These are phyloP conservation scores for Pythium folliculosum DNA, from an alignment of 352 stramenopile genomes.

Conservation along the genomic window DNA sequence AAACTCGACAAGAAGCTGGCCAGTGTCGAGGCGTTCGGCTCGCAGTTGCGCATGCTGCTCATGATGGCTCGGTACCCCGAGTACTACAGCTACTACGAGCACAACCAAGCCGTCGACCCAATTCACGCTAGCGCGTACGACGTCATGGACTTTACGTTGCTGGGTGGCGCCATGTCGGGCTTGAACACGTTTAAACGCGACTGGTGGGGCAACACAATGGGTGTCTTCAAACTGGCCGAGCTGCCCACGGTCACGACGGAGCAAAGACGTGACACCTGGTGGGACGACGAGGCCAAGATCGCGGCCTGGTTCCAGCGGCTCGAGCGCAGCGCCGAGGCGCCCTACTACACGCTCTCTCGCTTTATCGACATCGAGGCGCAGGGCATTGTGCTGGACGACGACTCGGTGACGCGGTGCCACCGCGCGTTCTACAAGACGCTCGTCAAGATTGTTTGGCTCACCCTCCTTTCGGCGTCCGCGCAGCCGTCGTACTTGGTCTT, in stretches of 20 bases:
- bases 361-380: slow-evolving; percentile 33
- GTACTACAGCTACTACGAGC: slow-evolving; percentile 35
- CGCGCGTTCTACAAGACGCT: slow-evolving; percentile 44
- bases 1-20: slow-evolving; percentile 37
- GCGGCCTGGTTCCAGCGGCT: slow-evolving; percentile 34
- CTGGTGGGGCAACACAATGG: slow-evolving; percentile 42
- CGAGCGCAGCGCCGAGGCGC: slow-evolving; percentile 28
- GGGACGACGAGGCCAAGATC: slow-evolving; percentile 35
- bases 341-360: slow-evolving; percentile 28
- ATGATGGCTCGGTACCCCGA: slow-evolving; percentile 36
- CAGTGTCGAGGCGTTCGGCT: slow-evolving; percentile 21
- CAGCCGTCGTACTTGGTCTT: slow-evolving; percentile 34
- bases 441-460: slow-evolving; percentile 37
- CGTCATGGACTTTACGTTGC: slow-evolving; percentile 23
- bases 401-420: slow-evolving; percentile 34
- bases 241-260: neutral
- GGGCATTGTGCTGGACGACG: slow-evolving; percentile 31
- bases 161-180: slow-evolving; percentile 34
- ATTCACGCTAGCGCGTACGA: slow-evolving; percentile 11
- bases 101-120: neutral
- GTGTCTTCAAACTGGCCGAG: slow-evolving; percentile 35
- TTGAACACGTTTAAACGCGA: slow-evolving; percentile 38
- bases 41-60: slow-evolving; percentile 33
- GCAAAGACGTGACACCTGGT: slow-evolving; percentile 30
- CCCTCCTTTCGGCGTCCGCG: slow-evolving; percentile 25